Evolutionary conservation across 1,284 basidiomycete species (phyloP), one percentile per base, ranked within the genome.

Genomic region (Butyriboletus appendiculatus): DNA sequence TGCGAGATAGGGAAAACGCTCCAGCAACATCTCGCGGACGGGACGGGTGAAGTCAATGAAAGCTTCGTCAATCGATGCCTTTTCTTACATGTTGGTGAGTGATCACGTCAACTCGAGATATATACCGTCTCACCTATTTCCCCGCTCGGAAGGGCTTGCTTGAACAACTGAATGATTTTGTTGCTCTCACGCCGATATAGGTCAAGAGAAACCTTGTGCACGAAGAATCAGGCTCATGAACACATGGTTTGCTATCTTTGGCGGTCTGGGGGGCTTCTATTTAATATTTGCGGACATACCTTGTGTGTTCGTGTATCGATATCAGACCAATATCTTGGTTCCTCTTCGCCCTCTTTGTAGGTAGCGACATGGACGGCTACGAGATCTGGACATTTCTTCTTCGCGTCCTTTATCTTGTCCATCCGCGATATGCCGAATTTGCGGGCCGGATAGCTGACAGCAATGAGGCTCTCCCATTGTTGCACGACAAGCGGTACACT

Each of bases 381-480:
- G 5, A 99, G 75, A 45, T 92, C 75, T 0, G 96, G 95, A 70
- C 96, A 99, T 58, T 86, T 82, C 69, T 90, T 88, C 71, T 86
- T 83, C 7, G 95, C 92, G 47, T 95, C 90, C 57, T 84, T 81
- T 55, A 90, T 72, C 72, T 84, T 89, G 69, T 84, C 84, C 83
- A 91, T 85, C 24, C 95, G 77, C 20, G 91, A 92, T 65, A 99
- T 96, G 4, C 90, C 96, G 64, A 81, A 96, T 65, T 86, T 87
- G 53, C 96, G 81, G 0, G 97, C 96, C 4, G 94, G 90, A 69
- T 99, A 99, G 72, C 96, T 97, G 59, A 99, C 91, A 0, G 97
- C 97, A 57, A 99, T 99, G 51, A 91, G 68, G 20, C 81, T 75
- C 44, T 92, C 84, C 97, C 97, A 99, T 68, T 99, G 96, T 44